phyloP scores from a whole-genome alignment of 106 monocot species.

The Dioscorea alata region DNA sequence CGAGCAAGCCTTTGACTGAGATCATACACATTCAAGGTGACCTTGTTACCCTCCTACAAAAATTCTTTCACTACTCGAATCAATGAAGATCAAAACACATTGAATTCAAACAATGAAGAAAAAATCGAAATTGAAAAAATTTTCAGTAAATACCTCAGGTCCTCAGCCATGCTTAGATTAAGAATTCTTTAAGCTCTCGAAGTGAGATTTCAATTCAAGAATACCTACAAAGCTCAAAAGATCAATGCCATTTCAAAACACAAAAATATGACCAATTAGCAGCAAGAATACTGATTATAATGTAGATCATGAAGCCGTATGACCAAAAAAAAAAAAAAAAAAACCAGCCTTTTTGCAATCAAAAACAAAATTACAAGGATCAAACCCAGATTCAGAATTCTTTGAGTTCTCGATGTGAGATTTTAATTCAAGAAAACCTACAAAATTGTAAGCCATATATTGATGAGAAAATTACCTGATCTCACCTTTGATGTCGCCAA shows the following conservation, averaged over 20 bases:
- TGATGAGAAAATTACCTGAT: no score
- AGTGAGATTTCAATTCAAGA: neutral
- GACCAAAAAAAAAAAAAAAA: no score
- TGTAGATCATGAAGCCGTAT: no score
- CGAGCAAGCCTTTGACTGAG: slow-evolving; percentile 89
- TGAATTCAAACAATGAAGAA: neutral
- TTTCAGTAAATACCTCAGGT: neutral
- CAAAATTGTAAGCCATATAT: no score
- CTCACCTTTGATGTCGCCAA: no score
- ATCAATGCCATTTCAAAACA: neutral
- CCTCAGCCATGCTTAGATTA: neutral
- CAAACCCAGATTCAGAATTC: no score
- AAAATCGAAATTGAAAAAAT: neutral
- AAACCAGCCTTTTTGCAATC: no score
- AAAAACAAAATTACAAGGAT: no score
- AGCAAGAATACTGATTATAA: no score
- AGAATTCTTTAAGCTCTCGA: neutral
- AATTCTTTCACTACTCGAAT: neutral
- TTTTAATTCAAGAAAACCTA: no score
- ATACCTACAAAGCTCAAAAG: neutral
- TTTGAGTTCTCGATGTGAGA: no score
- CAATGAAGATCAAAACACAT: neutral
- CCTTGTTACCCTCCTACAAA: slow-evolving; percentile 57
- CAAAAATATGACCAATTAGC: no score
- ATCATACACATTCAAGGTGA: slow-evolving; percentile 80